Percentiles rank a stretch among this genome's conserved stretches.
phyloP scores from a whole-genome alignment of 805 yeast genomes.

The Saccharomycopsis lassenensis region DNA sequence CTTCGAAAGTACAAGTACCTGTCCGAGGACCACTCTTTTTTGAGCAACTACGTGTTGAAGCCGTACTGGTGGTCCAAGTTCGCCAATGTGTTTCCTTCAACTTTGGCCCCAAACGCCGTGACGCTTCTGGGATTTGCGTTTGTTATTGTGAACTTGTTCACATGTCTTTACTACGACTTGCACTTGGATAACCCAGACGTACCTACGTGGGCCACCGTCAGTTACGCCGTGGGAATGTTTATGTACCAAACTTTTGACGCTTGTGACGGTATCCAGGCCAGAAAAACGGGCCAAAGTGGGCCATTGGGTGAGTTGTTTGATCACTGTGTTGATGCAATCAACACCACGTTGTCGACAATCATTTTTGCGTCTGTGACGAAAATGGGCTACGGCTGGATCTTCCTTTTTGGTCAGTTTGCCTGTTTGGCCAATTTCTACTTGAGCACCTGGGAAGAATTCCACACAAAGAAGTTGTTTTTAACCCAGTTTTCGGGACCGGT shows the following conservation, averaged over 20 bases:
- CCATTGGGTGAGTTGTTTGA: slow-evolving; percentile 93
- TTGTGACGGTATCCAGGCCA: slow-evolving; percentile 91
- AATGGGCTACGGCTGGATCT: slow-evolving; percentile 55
- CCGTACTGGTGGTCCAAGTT: slow-evolving; percentile 67
- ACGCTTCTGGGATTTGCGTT: slow-evolving; percentile 73
- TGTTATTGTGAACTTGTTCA: slow-evolving; percentile 48
- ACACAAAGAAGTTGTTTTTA: slow-evolving; percentile 71
- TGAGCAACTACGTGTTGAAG: slow-evolving; percentile 65
- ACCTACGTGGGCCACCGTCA: slow-evolving; percentile 69
- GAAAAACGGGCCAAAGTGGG: slow-evolving; percentile 90
- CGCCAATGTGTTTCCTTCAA: slow-evolving; percentile 64
- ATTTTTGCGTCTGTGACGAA: slow-evolving; percentile 70
- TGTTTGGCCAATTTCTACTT: slow-evolving; percentile 72
- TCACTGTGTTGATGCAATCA: slow-evolving; percentile 68
- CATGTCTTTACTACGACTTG: slow-evolving; percentile 69
- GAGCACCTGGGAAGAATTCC: slow-evolving; percentile 93
- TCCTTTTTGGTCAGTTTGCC: slow-evolving; percentile 59
- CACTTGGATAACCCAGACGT: slow-evolving; percentile 38
- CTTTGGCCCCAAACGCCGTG: slow-evolving; percentile 90
- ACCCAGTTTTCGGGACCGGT: slow-evolving; percentile 88
- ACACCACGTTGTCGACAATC: slow-evolving; percentile 70
- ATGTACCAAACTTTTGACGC: slow-evolving; percentile 94
- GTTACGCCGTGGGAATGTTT: slow-evolving; percentile 74
- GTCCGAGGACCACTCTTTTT: slow-evolving; percentile 70
- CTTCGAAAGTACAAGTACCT: slow-evolving; percentile 28